Conservation (phyloP, 1,284 basidiomycete genomes). For the Boletus sp. region DNA sequence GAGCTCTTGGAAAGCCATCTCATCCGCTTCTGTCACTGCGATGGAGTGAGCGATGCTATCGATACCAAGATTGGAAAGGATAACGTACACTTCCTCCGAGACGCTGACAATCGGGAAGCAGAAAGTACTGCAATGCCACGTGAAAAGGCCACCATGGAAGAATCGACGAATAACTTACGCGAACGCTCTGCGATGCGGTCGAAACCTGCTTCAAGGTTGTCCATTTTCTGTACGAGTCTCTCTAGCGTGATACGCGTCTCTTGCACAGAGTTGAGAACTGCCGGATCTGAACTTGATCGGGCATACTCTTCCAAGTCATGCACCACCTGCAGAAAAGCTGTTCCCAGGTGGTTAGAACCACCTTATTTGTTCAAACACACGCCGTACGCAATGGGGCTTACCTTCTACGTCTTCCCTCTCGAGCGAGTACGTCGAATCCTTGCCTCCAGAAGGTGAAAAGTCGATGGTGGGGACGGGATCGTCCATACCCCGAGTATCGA, state of each 20-base stretch:
- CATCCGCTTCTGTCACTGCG: constrained; percentile 67
- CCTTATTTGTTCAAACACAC: background rate
- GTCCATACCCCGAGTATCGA: constrained; percentile 75
- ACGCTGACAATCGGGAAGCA: constrained; percentile 64
- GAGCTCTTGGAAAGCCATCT: constrained; percentile 70
- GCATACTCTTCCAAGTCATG: constrained; percentile 67
- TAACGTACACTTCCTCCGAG: constrained; percentile 68
- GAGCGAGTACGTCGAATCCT: constrained; percentile 61
- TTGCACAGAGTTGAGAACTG: constrained; percentile 57
- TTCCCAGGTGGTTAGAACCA: constrained; percentile 1
- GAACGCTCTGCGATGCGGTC: constrained; percentile 82
- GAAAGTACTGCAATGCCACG: constrained; percentile 56
- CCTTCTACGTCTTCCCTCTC: constrained; percentile 76
- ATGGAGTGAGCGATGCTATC: constrained; percentile 14
- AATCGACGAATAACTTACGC: constrained; percentile 49
- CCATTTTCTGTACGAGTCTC: constrained; percentile 74
- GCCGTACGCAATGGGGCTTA: constrained; percentile 40
- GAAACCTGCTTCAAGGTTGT: constrained; percentile 73
- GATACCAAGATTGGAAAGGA: background rate
- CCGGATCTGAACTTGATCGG: constrained; percentile 46
- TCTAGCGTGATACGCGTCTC: constrained; percentile 66
- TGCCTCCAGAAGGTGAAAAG: constrained; percentile 66
- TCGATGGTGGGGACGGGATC: constrained; percentile 78
- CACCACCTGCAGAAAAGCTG: constrained; percentile 65
- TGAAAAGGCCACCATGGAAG: constrained; percentile 14